phyloP scores from a whole-genome alignment of 164 flowering plant species.

The Platanus orientalis region DNA sequence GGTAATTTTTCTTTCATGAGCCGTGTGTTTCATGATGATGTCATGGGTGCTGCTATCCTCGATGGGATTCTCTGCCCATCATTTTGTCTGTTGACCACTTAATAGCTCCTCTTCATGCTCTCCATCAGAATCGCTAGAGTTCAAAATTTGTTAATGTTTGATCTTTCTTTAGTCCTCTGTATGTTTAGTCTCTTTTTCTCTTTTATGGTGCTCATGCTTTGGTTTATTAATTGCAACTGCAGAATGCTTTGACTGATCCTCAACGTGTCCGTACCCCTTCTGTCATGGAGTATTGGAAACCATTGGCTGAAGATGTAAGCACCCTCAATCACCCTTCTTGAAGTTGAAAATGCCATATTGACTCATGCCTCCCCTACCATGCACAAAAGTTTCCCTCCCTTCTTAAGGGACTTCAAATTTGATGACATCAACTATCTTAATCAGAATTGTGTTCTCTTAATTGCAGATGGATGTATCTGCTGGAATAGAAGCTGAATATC shows the following conservation, averaged over 20 bases:
- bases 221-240: conserved; percentile 19
- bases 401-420: background rate
- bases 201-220: background rate
- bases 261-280: conserved; percentile 83
- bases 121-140: too few relatives aligned
- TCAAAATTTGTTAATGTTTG: too few relatives aligned
- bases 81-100: too few relatives aligned
- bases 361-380: background rate
- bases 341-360: conserved; percentile 1
- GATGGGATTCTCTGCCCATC: too few relatives aligned
- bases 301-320: conserved; percentile 95
- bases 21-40: too few relatives aligned
- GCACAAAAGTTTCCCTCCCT: background rate
- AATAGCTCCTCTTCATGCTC: too few relatives aligned
- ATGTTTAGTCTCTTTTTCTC: too few relatives aligned
- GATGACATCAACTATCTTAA: background rate
- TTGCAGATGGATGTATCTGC: conserved; percentile 85
- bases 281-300: conserved; percentile 85
- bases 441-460: background rate
- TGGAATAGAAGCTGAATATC: conserved; percentile 97
- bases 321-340: background rate
- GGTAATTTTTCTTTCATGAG: too few relatives aligned
- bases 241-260: conserved; percentile 95
- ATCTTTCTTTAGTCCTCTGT: too few relatives aligned
- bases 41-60: too few relatives aligned